These are phyloP conservation scores for Aspergillus persii DNA, from an alignment of 2,329 filamentous ascomycete species.

Conservation along the genomic window DNA sequence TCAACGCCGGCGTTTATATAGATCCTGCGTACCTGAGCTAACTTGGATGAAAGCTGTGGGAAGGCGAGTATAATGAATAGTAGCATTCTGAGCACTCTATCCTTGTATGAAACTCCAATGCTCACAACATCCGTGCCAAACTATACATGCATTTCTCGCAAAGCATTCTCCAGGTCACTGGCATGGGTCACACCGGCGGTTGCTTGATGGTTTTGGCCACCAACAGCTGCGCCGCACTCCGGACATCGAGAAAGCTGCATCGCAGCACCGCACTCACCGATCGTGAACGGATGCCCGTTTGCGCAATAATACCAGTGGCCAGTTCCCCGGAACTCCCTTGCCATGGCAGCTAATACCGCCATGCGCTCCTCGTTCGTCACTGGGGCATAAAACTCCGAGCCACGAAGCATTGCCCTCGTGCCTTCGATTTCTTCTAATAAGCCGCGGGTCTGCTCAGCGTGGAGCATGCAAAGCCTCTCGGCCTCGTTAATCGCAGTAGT, in stretches of 20 bases:
- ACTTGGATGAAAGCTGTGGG: no score
- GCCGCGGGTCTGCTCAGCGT: constrained; percentile 25
- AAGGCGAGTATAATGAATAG: no score
- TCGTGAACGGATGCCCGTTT: constrained; percentile 53
- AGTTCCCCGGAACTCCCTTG: constrained; percentile 48
- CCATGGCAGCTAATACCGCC: constrained; percentile 53
- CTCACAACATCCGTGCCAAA: no score
- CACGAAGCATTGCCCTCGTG: constrained; percentile 47
- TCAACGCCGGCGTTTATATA: no score
- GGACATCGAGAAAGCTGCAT: constrained; percentile 63
- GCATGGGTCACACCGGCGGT: constrained; percentile 56
- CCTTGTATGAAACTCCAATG: no score
- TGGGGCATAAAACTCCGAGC: constrained; percentile 48
- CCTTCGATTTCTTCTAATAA: constrained; percentile 49
- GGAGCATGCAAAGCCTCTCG: no score
- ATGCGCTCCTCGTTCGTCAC: constrained; percentile 54
- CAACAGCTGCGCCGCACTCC: constrained; percentile 59
- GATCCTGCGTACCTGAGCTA: no score
- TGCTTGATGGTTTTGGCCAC: constrained; percentile 53
- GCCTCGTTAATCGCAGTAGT: no score
- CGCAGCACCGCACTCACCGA: constrained; percentile 66
- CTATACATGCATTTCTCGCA: no score
- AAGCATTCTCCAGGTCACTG: constrained; percentile 51
- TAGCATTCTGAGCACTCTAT: no score
- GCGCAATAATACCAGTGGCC: constrained; percentile 49